Conservation (phyloP, 192 early-diverging fungal species). For the Umbelopsis isabellina region DNA sequence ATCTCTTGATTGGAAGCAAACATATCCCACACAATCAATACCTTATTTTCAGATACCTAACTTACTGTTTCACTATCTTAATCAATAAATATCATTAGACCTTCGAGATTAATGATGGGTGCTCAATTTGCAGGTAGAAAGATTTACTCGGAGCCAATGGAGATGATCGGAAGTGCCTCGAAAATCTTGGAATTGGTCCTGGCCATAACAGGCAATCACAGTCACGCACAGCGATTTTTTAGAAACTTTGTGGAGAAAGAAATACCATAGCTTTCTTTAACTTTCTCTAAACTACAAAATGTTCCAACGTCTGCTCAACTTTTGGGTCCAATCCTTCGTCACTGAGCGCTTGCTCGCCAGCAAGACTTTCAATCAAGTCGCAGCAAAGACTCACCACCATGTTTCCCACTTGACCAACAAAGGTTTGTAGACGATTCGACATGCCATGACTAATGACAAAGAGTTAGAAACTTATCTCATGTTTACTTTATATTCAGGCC, state of each 20-base stretch:
- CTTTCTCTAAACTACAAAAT: slow-evolving; percentile 14
- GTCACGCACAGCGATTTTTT: background rate
- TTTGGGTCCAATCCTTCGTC: slow-evolving; percentile 41
- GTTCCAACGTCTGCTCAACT: slow-evolving; percentile 44
- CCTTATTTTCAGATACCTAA: too few relatives aligned
- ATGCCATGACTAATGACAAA: background rate
- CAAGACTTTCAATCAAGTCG: slow-evolving; percentile 38
- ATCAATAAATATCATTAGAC: too few relatives aligned
- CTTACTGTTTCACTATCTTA: too few relatives aligned
- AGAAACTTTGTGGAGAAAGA: too few relatives aligned
- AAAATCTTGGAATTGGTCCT: too few relatives aligned
- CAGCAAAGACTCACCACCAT: slow-evolving; percentile 44
- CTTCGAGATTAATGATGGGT: too few relatives aligned
- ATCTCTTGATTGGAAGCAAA: too few relatives aligned
- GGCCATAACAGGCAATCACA: too few relatives aligned
- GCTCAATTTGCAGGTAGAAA: too few relatives aligned
- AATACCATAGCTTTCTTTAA: slow-evolving; percentile 1
- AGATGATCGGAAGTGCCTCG: too few relatives aligned
- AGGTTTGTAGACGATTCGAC: slow-evolving; percentile 22
- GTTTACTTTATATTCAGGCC: slow-evolving; percentile 6
- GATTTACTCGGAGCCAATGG: too few relatives aligned
- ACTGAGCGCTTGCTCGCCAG: slow-evolving; percentile 45
- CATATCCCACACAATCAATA: too few relatives aligned
- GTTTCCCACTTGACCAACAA: slow-evolving; percentile 35
- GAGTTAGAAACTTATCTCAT: background rate